Base-by-base conservation (phyloP, 164 flowering plant genomes). In the Tetracentron sinense region DNA sequence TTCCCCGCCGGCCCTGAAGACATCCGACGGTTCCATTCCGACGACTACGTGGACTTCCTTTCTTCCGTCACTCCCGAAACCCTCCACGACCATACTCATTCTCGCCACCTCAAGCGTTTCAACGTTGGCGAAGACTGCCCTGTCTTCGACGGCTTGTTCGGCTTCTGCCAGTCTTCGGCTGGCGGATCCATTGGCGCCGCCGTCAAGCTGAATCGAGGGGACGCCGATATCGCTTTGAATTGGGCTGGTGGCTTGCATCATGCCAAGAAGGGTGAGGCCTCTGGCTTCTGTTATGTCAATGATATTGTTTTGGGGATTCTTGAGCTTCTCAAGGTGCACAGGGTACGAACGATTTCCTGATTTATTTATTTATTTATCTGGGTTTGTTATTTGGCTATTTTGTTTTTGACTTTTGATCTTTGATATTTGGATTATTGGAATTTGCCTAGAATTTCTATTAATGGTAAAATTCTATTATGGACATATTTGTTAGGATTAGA, bases 211-310 rank as follows among this genome's bases (percentile, higher is more conserved):
- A 84, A 80, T 25, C 72, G 82, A 1, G 60, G 71, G 11, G 80
- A 76, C 35, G 79, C 83, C 0, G 88, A 84, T 64, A 82, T 84
- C 42, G 84, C 83, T 7, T 33, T 84, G 56, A 84, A 84, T 69
- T 84, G 85, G 88, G 88, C 85, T 14, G 88, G 88, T 7, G 88
- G 85, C 0, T 60, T 83, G 67, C 85, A 81, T 54, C 85, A 83
- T 57, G 88, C 85, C 10, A 81, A 83, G 78, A 83, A 81, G 72
- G 61, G 75, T 26, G 88, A 81, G 77, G 88, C 88, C 1, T 83
- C 88, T 6, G 88, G 88, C 10, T 83, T 83, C 56, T 83, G 88
- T 57, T 83, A 83, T 70, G 85, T 81, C 25, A 83, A 83, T 56
- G 88, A 83, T 58, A 80, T 81, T 35, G 88, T 83, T 19, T 71